phyloP scores from a whole-genome alignment of 352 stramenopile species.

The Aphanomyces cochlioides region DNA sequence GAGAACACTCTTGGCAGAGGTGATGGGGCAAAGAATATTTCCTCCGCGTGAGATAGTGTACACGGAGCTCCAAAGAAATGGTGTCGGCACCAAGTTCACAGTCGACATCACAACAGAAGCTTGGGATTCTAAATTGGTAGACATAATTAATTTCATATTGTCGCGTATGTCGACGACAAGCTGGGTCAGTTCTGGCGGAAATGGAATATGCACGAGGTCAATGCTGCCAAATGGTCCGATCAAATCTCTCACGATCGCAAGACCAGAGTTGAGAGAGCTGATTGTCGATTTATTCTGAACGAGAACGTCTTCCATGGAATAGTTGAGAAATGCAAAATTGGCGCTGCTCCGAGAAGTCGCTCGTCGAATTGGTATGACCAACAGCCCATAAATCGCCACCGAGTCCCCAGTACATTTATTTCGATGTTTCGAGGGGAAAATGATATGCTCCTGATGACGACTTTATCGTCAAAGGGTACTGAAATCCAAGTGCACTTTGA shows the following conservation, averaged over 20 bases:
- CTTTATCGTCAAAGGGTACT: neutral
- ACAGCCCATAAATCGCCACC: conserved; percentile 18
- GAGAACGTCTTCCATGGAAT: conserved; percentile 4
- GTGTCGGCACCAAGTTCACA: neutral
- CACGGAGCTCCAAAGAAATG: neutral
- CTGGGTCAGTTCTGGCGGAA: neutral
- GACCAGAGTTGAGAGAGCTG: neutral
- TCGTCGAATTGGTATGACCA: neutral
- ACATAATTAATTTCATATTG: neutral
- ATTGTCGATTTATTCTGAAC: neutral
- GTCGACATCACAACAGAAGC: neutral
- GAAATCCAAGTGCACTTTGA: neutral
- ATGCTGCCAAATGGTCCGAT: conserved; percentile 22
- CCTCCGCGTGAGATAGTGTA: neutral
- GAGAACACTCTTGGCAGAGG: neutral
- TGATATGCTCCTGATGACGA: neutral
- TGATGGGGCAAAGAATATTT: neutral
- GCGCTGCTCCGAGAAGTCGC: neutral
- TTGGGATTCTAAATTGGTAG: neutral
- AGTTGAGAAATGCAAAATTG: conserved; percentile 20
- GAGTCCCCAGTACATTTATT: conserved; percentile 19
- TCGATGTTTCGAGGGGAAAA: conserved; percentile 13
- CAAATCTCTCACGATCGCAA: neutral
- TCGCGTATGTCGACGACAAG: neutral
- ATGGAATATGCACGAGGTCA: conserved; percentile 11